These are phyloP conservation scores for Pseudogymnoascus sp. DNA, from an alignment of 2,329 filamentous ascomycete species.

Conservation along the genomic window DNA sequence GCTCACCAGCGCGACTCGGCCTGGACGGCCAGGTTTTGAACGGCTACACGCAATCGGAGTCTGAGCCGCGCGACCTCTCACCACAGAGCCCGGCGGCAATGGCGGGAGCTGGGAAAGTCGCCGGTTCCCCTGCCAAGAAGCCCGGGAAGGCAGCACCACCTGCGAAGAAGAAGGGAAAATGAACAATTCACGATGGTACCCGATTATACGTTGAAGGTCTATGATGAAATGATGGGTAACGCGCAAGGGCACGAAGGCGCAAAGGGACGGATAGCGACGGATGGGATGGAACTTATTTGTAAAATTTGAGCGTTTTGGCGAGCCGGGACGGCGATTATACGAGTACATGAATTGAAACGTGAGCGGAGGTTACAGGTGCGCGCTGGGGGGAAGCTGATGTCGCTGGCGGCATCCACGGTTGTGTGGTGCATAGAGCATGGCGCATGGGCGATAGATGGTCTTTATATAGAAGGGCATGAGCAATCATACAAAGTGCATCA, in stretches of 20 bases:
- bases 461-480: slow-evolving; percentile 6
- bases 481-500: slow-evolving; percentile 8
- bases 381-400: background rate
- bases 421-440: slow-evolving; percentile 2
- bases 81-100: background rate
- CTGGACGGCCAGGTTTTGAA: background rate
- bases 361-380: background rate
- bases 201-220: background rate
- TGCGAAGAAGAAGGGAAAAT: background rate
- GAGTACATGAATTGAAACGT: slow-evolving; percentile 5
- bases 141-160: background rate
- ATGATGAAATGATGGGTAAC: background rate
- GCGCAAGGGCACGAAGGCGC: background rate
- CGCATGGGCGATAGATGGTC: background rate
- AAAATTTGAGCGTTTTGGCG: slow-evolving; percentile 8
- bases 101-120: background rate
- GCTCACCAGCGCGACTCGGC: slow-evolving; percentile 39
- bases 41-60: background rate
- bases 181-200: background rate
- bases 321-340: background rate
- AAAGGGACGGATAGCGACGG: background rate
- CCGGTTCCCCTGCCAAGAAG: background rate
- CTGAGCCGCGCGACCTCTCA: background rate
- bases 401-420: slow-evolving; percentile 1
- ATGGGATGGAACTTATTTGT: background rate